phyloP scores from a whole-genome alignment of 1,284 basidiomycete genomes.

The Vanrija sp. region DNA sequence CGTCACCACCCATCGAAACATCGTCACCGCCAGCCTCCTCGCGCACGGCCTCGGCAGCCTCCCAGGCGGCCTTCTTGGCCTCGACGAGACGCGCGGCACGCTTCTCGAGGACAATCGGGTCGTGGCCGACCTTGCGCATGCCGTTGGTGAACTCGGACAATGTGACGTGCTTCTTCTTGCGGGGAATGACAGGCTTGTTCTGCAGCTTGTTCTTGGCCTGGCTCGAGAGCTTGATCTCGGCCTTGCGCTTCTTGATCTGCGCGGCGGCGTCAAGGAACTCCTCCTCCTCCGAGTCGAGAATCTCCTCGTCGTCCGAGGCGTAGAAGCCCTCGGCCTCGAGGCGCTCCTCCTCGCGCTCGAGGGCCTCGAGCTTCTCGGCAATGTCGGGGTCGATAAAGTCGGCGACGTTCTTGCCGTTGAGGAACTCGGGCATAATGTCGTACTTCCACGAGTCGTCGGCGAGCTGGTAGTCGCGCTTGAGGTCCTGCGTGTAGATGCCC shows the following conservation, averaged over 20 bases:
- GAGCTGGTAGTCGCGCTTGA: slow-evolving; percentile 84
- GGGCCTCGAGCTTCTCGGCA: slow-evolving; percentile 88
- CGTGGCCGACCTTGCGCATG: slow-evolving; percentile 80
- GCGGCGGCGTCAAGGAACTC: slow-evolving; percentile 65
- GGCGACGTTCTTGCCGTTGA: slow-evolving; percentile 97
- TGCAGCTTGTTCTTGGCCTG: slow-evolving; percentile 84
- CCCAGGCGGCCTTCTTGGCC: slow-evolving; percentile 44
- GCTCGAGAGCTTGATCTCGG: slow-evolving; percentile 66
- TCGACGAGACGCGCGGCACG: slow-evolving; percentile 71
- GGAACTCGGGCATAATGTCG: slow-evolving; percentile 92
- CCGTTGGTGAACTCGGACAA: slow-evolving; percentile 76
- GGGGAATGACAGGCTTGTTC: slow-evolving; percentile 77
- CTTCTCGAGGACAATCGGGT: slow-evolving; percentile 81
- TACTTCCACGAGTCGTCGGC: slow-evolving; percentile 91
- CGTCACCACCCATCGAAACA: slow-evolving; percentile 4
- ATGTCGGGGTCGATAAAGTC: slow-evolving; percentile 99
- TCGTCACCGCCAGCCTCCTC: slow-evolving; percentile 20
- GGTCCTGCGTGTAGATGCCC: slow-evolving; percentile 83
- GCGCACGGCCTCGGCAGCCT: slow-evolving; percentile 41
- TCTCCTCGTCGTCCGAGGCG: slow-evolving; percentile 73
- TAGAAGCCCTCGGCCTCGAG: slow-evolving; percentile 94
- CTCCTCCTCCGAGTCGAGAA: slow-evolving; percentile 91
- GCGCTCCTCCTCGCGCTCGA: slow-evolving; percentile 94
- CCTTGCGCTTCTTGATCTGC: slow-evolving; percentile 61
- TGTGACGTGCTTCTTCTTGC: slow-evolving; percentile 82